A percentile compares a stretch with the other conserved stretches of the same genome.
These are phyloP conservation scores for Phytopythium helicoides DNA, from an alignment of 352 stramenopile species.

Conservation along the genomic window DNA sequence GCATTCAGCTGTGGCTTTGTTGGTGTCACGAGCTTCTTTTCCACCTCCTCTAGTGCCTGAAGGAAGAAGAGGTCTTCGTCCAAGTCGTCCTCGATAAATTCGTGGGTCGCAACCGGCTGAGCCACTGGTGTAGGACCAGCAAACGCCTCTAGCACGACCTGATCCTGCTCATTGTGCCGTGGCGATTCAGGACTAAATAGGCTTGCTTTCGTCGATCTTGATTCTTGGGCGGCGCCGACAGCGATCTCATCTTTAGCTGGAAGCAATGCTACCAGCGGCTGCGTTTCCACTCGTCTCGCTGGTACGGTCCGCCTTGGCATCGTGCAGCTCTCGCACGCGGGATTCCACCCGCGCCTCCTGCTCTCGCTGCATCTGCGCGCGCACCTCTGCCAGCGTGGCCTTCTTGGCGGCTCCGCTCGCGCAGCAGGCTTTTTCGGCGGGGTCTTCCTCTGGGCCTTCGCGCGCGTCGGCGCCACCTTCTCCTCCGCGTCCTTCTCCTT, in stretches of 20 bases:
- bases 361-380: slow-evolving; percentile 38
- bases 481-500: too few species aligned
- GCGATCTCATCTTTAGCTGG: too few species aligned
- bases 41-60: slow-evolving; percentile 62
- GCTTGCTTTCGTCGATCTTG: too few species aligned
- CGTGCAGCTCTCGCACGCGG: slow-evolving; percentile 47
- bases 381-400: slow-evolving; percentile 39
- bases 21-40: slow-evolving; percentile 36
- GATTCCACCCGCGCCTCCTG: slow-evolving; percentile 50
- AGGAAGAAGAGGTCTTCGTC: slow-evolving; percentile 70
- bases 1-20: slow-evolving; percentile 12
- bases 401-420: slow-evolving; percentile 5
- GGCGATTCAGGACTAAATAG: too few species aligned
- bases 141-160: neutral
- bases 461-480: neutral
- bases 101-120: slow-evolving; percentile 18
- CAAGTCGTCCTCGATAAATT: slow-evolving; percentile 61
- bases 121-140: neutral
- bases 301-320: neutral
- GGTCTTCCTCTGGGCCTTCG: slow-evolving; percentile 1
- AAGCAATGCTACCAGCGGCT: too few species aligned
- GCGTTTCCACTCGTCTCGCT: too few species aligned
- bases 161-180: too few species aligned
- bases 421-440: neutral
- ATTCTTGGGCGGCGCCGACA: too few species aligned